Percentiles rank a stretch among this genome's conserved stretches.
Conservation (phyloP, 768 basidiomycete species). For the Hericium coralloides region DNA sequence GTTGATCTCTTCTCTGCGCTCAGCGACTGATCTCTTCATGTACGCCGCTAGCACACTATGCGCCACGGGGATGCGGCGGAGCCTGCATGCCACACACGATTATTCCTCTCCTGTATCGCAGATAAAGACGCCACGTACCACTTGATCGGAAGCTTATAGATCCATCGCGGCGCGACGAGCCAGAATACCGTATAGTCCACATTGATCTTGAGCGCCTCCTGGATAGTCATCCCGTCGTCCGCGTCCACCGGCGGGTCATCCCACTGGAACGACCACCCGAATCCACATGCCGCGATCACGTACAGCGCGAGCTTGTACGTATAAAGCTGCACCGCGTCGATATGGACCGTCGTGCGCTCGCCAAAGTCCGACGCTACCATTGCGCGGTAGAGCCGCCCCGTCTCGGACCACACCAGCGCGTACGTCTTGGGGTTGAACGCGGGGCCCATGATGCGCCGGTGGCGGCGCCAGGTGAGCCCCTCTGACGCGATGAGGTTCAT, state of each 20-base stretch:
- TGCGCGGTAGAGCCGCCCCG: constrained; percentile 12
- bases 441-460: constrained; percentile 16
- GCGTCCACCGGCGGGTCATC: constrained; percentile 2
- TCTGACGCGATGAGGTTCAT: constrained; percentile 11
- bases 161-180: constrained; percentile 1
- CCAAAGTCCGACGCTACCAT: constrained; percentile 11
- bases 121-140: background rate
- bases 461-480: constrained; percentile 13
- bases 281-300: constrained; percentile 14
- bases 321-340: constrained; percentile 8
- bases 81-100: background rate
- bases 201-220: constrained; percentile 3
- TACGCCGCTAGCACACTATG: constrained; percentile 1
- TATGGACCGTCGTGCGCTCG: constrained; percentile 1
- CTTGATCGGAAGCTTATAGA: constrained; percentile 3
- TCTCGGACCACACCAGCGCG: constrained; percentile 15
- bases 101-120: background rate
- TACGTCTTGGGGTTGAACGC: constrained; percentile 17
- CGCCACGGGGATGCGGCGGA: background rate
- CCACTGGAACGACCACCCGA: constrained; percentile 10
- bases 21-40: constrained; percentile 6
- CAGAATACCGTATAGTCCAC: background rate
- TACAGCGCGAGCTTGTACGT: constrained; percentile 13
- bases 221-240: constrained; percentile 4
- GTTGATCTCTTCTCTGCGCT: constrained; percentile 6